phyloP scores from a whole-genome alignment of 2,329 filamentous ascomycete species.

The Grosmannia clavigera region DNA sequence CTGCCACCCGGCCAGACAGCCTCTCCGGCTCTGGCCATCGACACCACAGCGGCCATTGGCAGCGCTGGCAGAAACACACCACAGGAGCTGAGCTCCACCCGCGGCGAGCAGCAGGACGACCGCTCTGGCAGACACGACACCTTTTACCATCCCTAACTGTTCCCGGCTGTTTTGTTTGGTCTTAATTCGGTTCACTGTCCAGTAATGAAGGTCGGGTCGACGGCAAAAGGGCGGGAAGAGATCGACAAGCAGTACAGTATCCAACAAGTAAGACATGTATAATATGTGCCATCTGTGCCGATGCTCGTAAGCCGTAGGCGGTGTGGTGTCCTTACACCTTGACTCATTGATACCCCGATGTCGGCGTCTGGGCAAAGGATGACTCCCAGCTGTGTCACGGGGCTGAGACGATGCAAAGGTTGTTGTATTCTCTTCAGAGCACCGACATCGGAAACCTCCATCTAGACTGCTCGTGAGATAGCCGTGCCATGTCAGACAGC shows the following conservation, averaged over 20 bases:
- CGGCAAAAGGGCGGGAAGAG: neutral
- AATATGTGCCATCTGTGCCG: neutral
- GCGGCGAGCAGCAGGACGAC: neutral
- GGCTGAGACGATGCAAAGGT: neutral
- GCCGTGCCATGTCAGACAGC: neutral
- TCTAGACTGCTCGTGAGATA: neutral
- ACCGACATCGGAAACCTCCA: neutral
- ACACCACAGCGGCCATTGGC: neutral
- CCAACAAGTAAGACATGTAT: neutral
- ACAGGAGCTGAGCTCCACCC: slow-evolving; percentile 7
- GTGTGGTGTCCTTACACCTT: neutral
- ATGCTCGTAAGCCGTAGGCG: neutral
- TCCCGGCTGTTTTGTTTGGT: neutral
- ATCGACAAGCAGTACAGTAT: neutral
- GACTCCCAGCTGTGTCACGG: neutral
- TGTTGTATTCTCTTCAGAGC: neutral
- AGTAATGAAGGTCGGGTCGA: neutral
- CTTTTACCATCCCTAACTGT: slow-evolving; percentile 8
- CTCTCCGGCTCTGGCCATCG: neutral
- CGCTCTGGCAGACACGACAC: slow-evolving; percentile 3
- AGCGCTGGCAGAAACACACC: neutral
- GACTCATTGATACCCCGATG: neutral
- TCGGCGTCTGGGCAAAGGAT: neutral
- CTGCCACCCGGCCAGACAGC: slow-evolving; percentile 6
- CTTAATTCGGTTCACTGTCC: neutral